phyloP scores from a whole-genome alignment of 2,329 filamentous ascomycete species.

The Hymenoscyphus occultus region DNA sequence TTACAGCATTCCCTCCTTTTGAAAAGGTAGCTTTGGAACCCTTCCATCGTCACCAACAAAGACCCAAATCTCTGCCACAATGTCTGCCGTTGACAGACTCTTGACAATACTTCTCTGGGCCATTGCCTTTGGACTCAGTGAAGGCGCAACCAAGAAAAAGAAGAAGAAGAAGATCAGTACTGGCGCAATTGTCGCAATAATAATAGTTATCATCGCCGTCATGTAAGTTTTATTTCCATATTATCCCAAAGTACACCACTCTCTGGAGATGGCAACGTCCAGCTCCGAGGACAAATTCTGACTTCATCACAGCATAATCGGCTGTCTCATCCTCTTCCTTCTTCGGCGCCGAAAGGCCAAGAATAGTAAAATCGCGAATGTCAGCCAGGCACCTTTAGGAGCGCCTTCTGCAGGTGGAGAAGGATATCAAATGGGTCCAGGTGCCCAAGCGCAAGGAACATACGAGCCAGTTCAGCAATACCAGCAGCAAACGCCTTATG shows the following conservation, averaged over 20 bases:
- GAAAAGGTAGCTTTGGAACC: not conserved
- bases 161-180: constrained; percentile 6
- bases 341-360: constrained; percentile 10
- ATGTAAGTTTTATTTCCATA: constrained; percentile 37
- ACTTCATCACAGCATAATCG: not conserved
- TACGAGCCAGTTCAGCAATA: constrained; percentile 8
- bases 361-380: not conserved
- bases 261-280: not conserved
- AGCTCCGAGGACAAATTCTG: not conserved
- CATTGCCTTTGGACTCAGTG: not conserved
- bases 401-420: not conserved
- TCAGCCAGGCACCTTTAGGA: not conserved
- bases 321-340: constrained; percentile 8
- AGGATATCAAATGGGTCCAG: constrained; percentile 3
- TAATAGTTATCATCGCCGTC: constrained; percentile 59
- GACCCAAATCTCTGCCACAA: not conserved
- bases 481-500: constrained; percentile 9
- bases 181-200: not conserved
- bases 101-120: constrained; percentile 6
- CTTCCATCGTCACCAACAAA: not conserved
- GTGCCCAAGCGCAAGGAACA: not conserved
- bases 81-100: constrained; percentile 9
- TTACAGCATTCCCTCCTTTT: not conserved
- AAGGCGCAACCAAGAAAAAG: not conserved
- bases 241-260: not conserved